A percentile compares a stretch with the other conserved stretches of the same genome.
These are phyloP conservation scores for Seiridium unicorne DNA, from an alignment of 2,329 filamentous ascomycete genomes.

Conservation along the genomic window DNA sequence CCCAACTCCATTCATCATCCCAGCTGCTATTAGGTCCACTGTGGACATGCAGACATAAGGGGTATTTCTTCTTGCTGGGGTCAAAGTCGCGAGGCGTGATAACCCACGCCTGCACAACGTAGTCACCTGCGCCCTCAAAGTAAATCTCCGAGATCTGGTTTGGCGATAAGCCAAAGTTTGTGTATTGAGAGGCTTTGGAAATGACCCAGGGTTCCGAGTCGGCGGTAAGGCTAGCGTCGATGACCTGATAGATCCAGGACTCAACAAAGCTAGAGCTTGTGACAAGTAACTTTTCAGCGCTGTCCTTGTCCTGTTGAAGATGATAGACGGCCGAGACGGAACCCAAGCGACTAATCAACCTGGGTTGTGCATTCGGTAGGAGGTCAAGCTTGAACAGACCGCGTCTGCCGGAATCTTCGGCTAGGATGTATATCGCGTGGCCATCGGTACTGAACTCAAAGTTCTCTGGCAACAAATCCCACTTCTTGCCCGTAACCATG, in stretches of 20 bases:
- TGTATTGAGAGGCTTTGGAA: slow-evolving; percentile 27
- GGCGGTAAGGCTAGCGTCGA: slow-evolving; percentile 19
- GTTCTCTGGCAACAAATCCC: slow-evolving; percentile 24
- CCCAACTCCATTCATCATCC: slow-evolving; percentile 51
- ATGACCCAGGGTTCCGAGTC: slow-evolving; percentile 19
- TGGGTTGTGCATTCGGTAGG: slow-evolving; percentile 22
- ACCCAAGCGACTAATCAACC: slow-evolving; percentile 22
- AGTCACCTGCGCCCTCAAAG: slow-evolving; percentile 34
- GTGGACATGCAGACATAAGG: slow-evolving; percentile 35
- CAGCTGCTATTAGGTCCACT: slow-evolving; percentile 44
- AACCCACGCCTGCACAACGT: slow-evolving; percentile 36
- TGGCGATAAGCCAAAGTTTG: slow-evolving; percentile 29
- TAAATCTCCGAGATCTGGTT: slow-evolving; percentile 40
- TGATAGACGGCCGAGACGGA: slow-evolving; percentile 26
- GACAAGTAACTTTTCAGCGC: slow-evolving; percentile 30
- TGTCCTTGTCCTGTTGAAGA: slow-evolving; percentile 20
- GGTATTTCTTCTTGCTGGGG: slow-evolving; percentile 31
- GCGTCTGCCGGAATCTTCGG: slow-evolving; percentile 29
- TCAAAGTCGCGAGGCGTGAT: slow-evolving; percentile 37
- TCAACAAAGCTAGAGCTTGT: slow-evolving; percentile 36
- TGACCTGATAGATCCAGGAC: slow-evolving; percentile 34
- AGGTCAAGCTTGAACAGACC: slow-evolving; percentile 33
- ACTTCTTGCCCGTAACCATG: slow-evolving; percentile 22
- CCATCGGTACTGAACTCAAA: slow-evolving; percentile 34
- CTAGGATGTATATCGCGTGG: slow-evolving; percentile 31